These are phyloP conservation scores for Pestalotiopsis sp. DNA, from an alignment of 2,329 filamentous ascomycete species.

Conservation along the genomic window DNA sequence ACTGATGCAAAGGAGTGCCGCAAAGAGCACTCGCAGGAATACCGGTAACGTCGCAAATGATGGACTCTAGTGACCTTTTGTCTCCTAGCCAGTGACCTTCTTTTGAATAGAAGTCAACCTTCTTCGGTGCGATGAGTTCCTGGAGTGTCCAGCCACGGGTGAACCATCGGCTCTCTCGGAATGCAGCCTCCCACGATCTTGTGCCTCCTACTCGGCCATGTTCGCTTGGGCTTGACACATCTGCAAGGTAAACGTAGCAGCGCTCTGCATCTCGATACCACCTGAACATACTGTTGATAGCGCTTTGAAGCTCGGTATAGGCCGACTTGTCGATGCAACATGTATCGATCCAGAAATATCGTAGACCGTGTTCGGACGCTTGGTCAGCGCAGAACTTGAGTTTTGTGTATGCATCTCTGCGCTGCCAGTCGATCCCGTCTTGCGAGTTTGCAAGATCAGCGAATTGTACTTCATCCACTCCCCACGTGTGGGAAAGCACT, in stretches of 20 bases:
- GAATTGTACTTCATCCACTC: not conserved
- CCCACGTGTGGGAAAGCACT: conserved; percentile 22
- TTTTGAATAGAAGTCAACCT: conserved; percentile 15
- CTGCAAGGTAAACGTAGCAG: conserved; percentile 13
- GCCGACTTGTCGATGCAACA: conserved; percentile 16
- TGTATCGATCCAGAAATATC: conserved; percentile 10
- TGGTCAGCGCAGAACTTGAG: not conserved
- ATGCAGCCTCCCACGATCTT: conserved; percentile 1
- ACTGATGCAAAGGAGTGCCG: conserved; percentile 11
- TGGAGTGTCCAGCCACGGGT: conserved; percentile 13
- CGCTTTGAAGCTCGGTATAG: not conserved
- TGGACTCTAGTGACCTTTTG: conserved; percentile 6
- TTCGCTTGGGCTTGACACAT: not conserved
- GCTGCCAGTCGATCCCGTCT: not conserved
- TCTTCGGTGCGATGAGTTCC: conserved; percentile 13
- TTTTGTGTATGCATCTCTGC: not conserved
- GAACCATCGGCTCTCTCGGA: conserved; percentile 14
- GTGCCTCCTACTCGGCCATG: not conserved
- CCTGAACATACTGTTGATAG: conserved; percentile 13
- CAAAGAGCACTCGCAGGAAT: conserved; percentile 7
- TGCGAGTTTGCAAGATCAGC: not conserved
- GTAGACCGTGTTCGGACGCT: not conserved
- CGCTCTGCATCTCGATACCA: conserved; percentile 10
- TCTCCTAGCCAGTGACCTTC: conserved; percentile 12
- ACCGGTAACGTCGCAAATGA: conserved; percentile 1